phyloP scores from a whole-genome alignment of 257 asterid genomes.

The Gynochthodes officinalis region DNA sequence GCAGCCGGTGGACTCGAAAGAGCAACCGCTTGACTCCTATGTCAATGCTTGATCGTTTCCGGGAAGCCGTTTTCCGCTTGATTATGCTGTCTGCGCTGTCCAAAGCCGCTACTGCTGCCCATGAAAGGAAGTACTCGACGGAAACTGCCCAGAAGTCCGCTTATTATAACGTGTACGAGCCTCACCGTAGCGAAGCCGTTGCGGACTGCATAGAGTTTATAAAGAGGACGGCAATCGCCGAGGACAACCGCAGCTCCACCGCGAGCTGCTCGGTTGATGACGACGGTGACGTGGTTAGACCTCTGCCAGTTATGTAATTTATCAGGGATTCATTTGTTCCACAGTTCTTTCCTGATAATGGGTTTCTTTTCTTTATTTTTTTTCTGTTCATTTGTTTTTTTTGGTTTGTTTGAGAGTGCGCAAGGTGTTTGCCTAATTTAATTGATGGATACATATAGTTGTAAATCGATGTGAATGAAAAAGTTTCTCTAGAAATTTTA shows the following conservation, averaged over 20 bases:
- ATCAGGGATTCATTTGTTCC: background rate
- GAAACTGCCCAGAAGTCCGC: background rate
- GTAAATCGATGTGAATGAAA: conserved; percentile 14
- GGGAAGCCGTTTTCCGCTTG: conserved; percentile 38
- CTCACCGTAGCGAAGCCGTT: conserved; percentile 37
- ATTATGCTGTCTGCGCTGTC: conserved; percentile 42
- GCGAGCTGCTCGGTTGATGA: conserved; percentile 11
- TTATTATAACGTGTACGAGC: conserved; percentile 16
- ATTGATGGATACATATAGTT: background rate
- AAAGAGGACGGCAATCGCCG: conserved; percentile 30
- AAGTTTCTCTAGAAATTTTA: background rate
- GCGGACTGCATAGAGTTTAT: conserved; percentile 51
- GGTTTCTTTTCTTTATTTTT: background rate
- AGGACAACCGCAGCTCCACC: conserved; percentile 17
- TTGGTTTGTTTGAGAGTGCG: background rate
- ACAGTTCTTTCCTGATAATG: background rate
- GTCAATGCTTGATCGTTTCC: conserved; percentile 44
- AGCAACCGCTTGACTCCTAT: conserved; percentile 24
- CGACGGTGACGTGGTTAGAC: conserved; percentile 22
- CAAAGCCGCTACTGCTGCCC: conserved; percentile 6
- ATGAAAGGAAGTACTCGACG: background rate
- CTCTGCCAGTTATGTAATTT: conserved; percentile 22
- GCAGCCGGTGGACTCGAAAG: conserved; percentile 20
- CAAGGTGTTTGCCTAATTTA: background rate
- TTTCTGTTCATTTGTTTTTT: background rate